A percentile compares a stretch with the other conserved stretches of the same genome.
Evolutionary conservation across 2,329 filamentous ascomycete species (phyloP).

Genomic region (Apiospora arundinis): DNA sequence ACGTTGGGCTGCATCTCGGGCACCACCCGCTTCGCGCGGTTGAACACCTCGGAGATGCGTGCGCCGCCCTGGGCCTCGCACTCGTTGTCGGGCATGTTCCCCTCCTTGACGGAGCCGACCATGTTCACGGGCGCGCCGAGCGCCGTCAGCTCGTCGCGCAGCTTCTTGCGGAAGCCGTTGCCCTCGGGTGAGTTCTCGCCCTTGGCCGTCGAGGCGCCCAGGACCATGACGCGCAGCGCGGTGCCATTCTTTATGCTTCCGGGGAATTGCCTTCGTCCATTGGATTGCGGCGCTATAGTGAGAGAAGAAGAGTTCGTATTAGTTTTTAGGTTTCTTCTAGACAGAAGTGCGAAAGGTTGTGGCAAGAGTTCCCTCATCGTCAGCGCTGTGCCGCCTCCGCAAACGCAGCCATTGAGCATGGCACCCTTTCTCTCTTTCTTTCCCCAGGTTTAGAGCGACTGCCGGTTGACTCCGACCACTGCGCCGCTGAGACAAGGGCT

Average conservation of each 20-base stretch:
- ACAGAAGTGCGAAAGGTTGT: background rate
- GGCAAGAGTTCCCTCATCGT: background rate
- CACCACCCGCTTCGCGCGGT: constrained; percentile 30
- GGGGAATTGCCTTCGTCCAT: constrained; percentile 22
- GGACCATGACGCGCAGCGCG: constrained; percentile 35
- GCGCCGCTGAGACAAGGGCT: background rate
- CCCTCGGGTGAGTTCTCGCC: constrained; percentile 34
- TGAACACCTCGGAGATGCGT: constrained; percentile 35
- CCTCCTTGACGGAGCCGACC: constrained; percentile 37
- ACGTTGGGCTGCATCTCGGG: constrained; percentile 34
- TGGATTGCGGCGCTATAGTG: background rate
- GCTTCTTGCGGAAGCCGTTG: constrained; percentile 33
- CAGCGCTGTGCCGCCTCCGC: background rate
- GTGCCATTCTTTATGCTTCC: constrained; percentile 29
- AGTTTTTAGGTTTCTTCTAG: background rate
- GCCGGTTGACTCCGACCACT: background rate
- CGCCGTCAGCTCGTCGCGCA: constrained; percentile 37
- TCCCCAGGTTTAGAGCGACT: too few relatives aligned
- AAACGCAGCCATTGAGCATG: background rate
- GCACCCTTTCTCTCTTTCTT: too few relatives aligned
- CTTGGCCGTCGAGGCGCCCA: constrained; percentile 35
- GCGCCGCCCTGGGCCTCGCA: constrained; percentile 36
- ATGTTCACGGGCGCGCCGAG: constrained; percentile 35
- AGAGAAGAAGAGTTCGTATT: background rate
- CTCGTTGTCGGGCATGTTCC: constrained; percentile 37